Base-by-base conservation (phyloP, 148 eudicot species). In the Diospyros lotus region DNA sequence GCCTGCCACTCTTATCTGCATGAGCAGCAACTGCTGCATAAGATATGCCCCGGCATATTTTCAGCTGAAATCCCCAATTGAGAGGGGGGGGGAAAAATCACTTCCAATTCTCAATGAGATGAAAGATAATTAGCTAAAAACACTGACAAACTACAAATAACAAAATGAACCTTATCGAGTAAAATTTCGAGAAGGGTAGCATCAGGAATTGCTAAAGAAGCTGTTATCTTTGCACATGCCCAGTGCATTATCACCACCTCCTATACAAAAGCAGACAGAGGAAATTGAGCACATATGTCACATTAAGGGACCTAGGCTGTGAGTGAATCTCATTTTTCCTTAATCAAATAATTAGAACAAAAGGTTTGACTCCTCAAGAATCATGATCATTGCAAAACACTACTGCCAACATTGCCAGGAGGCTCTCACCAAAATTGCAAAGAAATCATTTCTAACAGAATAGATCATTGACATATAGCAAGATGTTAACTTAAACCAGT, bases 11-110 rank as follows among this genome's bases (percentile, higher is more conserved):
- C 85, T 95, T 93, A 85, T 95, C 97, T 75, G 99, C 98, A 82
- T 91, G 97, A 77, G 92, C 99, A 76, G 99, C 97, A 75, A 95
- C 98, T 75, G 96, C 89, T 73, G 99, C 99, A 86, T 90, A 95
- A 77, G 97, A 94, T 79, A 93, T 91, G 56, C 97, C 92, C 85
- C 91, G 93, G 86, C 93, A 92, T 78, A 95, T 70, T 84, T 82
- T 93, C 77, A 95, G 80, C 99, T 93, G 93, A 64, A 73, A 81
- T 44, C 18, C 71, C 44, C 81, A 53, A 61, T 70, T 10, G 38
- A 75, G 7, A n/a, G 13, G 64, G 66, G 14, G 74, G 66, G 28
- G 68, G 42, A 70, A 1, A 41, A 50, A 45, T 64, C 64, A 73
- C 50, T 73, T 14, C 73, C 50, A 66, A 48, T 40, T 42, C 13